Conservation (phyloP, 768 basidiomycete species). For the Lactarius vividus region DNA sequence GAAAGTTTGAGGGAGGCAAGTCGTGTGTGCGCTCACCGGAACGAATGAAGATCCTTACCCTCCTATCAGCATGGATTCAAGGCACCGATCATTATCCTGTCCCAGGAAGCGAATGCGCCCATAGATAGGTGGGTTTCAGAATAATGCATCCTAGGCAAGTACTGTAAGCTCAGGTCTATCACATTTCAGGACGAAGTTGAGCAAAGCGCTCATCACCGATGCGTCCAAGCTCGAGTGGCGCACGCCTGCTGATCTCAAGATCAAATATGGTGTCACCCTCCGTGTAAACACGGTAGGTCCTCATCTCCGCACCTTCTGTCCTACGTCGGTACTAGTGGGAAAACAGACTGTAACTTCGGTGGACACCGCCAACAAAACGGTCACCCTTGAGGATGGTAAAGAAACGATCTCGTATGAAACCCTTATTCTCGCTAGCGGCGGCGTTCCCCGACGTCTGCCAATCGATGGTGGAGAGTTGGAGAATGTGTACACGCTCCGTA, state of each 20-base stretch:
- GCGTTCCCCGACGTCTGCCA: conserved; percentile 68
- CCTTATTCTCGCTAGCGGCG: conserved; percentile 78
- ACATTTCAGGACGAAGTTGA: conserved; percentile 71
- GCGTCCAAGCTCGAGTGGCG: conserved; percentile 74
- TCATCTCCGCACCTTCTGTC: conserved; percentile 9
- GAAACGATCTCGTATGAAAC: conserved; percentile 66
- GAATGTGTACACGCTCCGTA: conserved; percentile 76
- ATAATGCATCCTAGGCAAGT: not conserved
- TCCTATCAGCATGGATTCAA: conserved; percentile 64
- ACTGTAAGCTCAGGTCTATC: not conserved
- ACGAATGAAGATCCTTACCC: conserved; percentile 1
- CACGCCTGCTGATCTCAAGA: conserved; percentile 67
- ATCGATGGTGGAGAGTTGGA: conserved; percentile 70
- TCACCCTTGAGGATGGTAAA: conserved; percentile 58
- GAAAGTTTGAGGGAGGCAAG: conserved; percentile 80
- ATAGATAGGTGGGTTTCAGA: conserved; percentile 64
- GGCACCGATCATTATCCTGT: conserved; percentile 73
- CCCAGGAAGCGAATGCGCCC: conserved; percentile 76
- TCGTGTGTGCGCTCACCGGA: not conserved
- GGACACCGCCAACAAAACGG: conserved; percentile 58
- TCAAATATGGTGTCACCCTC: conserved; percentile 67
- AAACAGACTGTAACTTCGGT: conserved; percentile 67
- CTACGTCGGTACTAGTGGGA: conserved; percentile 8
- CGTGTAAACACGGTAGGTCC: conserved; percentile 54
- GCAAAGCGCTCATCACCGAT: conserved; percentile 81